phyloP scores from a whole-genome alignment of 2,329 filamentous ascomycete species.

The Fusarium sp. region DNA sequence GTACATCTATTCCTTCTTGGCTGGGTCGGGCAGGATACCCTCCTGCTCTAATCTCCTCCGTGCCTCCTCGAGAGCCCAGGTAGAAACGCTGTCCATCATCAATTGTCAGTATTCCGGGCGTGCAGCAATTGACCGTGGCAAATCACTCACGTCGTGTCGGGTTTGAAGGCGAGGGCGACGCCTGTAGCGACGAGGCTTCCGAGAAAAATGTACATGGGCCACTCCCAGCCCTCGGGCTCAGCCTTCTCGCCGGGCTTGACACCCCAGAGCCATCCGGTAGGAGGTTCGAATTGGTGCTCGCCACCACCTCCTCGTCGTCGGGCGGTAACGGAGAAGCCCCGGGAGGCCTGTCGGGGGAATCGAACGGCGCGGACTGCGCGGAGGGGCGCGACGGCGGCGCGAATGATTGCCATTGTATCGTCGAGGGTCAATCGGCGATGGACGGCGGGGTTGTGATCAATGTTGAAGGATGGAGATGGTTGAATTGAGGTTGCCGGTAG shows the following conservation, averaged over 20 bases:
- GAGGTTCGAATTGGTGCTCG: conserved; percentile 88
- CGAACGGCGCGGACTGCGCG: conserved; percentile 52
- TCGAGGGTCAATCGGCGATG: conserved; percentile 36
- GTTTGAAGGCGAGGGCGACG: conserved; percentile 94
- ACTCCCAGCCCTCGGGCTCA: conserved; percentile 97
- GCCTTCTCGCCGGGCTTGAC: conserved; percentile 96
- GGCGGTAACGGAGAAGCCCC: conserved; percentile 59
- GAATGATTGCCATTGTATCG: conserved; percentile 51
- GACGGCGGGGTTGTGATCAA: conserved; percentile 43
- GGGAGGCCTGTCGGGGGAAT: conserved; percentile 52
- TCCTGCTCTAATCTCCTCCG: conserved; percentile 94
- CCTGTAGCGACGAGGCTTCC: conserved; percentile 78
- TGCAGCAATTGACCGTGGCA: conserved; percentile 18
- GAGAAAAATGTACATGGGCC: conserved; percentile 85
- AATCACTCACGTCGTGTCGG: conserved; percentile 91
- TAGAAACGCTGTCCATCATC: conserved; percentile 82
- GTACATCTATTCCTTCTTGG: conserved; percentile 57
- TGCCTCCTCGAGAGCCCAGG: conserved; percentile 98
- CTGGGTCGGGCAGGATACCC: conserved; percentile 88
- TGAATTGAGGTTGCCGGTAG: conserved; percentile 40
- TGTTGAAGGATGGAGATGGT: conserved; percentile 39
- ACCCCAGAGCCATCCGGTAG: conserved; percentile 91
- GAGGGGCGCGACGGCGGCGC: conserved; percentile 51
- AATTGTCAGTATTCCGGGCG: conserved; percentile 43
- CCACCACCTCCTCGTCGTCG: conserved; percentile 56